Conservation (phyloP, 1,139 yeast species). For the Zygoascus hellenicus region DNA sequence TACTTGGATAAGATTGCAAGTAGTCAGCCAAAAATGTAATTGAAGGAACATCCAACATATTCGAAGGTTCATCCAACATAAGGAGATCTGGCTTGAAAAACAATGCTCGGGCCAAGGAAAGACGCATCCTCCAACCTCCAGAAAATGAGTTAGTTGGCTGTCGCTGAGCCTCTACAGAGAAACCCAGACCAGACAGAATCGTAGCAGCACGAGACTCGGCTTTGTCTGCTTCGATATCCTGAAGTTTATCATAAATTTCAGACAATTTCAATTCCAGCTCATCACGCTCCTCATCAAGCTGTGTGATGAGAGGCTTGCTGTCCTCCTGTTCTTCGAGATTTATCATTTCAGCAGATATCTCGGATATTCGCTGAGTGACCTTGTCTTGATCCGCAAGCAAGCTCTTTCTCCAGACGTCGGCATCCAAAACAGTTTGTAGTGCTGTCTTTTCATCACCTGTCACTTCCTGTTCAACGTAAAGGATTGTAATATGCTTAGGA, state of each 20-base stretch:
- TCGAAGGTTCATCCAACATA: conserved; percentile 95
- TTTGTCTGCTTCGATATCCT: conserved; percentile 93
- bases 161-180: conserved; percentile 79
- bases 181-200: conserved; percentile 88
- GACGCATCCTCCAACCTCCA: conserved; percentile 99
- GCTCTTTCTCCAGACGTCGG: conserved; percentile 98
- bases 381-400: conserved; percentile 68
- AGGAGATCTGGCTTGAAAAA: conserved; percentile 94
- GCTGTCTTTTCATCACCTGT: conserved; percentile 90
- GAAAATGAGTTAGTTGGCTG: conserved; percentile 85
- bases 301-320: conserved; percentile 62
- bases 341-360: conserved; percentile 60
- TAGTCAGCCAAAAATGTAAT: conserved; percentile 88
- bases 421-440: conserved; percentile 89
- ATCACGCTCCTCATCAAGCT: conserved; percentile 81
- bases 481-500: conserved; percentile 90
- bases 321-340: conserved; percentile 61
- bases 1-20: conserved; percentile 81
- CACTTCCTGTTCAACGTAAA: conserved; percentile 96
- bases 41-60: conserved; percentile 99
- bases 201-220: conserved; percentile 98
- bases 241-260: conserved; percentile 73
- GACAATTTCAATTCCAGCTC: conserved; percentile 74
- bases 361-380: conserved; percentile 66
- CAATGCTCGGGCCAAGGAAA: conserved; percentile 94